A percentile compares a stretch with the other conserved stretches of the same genome.
phyloP scores from a whole-genome alignment of 73 alveolate species.

The Symbiodinium pilosum region DNA sequence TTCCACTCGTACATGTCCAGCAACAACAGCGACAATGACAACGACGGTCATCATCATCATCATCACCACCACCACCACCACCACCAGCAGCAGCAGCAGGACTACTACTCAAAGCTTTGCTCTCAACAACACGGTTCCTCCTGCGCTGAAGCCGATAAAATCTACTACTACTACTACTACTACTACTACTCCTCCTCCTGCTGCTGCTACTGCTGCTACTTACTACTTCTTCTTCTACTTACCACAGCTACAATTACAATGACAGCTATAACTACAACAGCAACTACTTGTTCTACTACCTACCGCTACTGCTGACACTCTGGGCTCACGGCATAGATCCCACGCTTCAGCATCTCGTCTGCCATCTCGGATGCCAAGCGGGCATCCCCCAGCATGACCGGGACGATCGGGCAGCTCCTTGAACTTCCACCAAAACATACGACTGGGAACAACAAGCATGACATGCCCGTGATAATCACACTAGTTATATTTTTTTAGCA shows the following conservation, averaged over 20 bases:
- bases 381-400: conserved; percentile 97
- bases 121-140: neutral
- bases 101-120: neutral
- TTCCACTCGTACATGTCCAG: neutral
- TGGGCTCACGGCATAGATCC: conserved; percentile 92
- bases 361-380: conserved; percentile 96
- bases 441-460: too few relatives aligned
- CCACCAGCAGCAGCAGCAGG: neutral
- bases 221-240: too few relatives aligned
- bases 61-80: conserved; percentile 13
- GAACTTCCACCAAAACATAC: too few relatives aligned
- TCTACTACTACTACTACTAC: neutral
- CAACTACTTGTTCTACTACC: neutral
- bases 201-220: neutral
- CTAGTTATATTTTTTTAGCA: too few relatives aligned
- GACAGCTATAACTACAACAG: too few relatives aligned
- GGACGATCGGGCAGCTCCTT: conserved; percentile 97
- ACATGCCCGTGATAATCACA: too few relatives aligned
- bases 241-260: too few relatives aligned
- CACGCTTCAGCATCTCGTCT: conserved; percentile 96
- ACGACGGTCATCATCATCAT: neutral
- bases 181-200: too few relatives aligned
- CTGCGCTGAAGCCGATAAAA: neutral
- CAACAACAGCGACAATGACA: neutral
- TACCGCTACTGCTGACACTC: neutral